Evolutionary conservation across 352 stramenopile species (phyloP).

Genomic region (Globisporangium lucens): DNA sequence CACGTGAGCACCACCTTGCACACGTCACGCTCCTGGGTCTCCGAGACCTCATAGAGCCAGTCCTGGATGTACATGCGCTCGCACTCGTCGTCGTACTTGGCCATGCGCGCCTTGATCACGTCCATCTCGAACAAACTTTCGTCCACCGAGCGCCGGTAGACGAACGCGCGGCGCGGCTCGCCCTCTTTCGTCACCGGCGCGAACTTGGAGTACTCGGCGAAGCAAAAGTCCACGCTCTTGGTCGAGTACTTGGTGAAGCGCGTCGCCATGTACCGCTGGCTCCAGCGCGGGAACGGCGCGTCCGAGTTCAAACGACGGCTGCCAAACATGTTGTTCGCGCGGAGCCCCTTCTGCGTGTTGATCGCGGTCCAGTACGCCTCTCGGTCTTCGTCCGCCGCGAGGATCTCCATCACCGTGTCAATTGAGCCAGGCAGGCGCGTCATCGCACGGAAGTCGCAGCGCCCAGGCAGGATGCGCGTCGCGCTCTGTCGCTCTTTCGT

Average conservation of each 20-base stretch:
- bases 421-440: constrained; percentile 59
- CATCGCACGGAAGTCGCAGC: constrained; percentile 66
- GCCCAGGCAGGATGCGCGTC: constrained; percentile 20
- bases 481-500: constrained; percentile 14
- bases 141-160: constrained; percentile 76
- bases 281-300: constrained; percentile 59
- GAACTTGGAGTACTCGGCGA: constrained; percentile 53
- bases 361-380: constrained; percentile 73
- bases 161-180: constrained; percentile 42
- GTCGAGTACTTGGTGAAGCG: constrained; percentile 56
- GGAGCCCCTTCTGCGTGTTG: constrained; percentile 62
- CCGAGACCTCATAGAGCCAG: constrained; percentile 64
- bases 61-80: constrained; percentile 61
- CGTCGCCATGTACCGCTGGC: constrained; percentile 57
- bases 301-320: constrained; percentile 24
- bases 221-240: constrained; percentile 58
- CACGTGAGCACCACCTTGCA: constrained; percentile 75
- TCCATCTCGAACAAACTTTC: constrained; percentile 41
- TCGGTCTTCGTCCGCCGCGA: constrained; percentile 53
- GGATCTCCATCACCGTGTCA: constrained; percentile 51
- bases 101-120: constrained; percentile 40
- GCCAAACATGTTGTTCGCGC: constrained; percentile 45
- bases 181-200: constrained; percentile 15
- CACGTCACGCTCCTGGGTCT: constrained; percentile 51
- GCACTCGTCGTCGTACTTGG: constrained; percentile 40